Evolutionary conservation across 2,329 filamentous ascomycete genomes (phyloP), one percentile per base, ranked within the genome.

Genomic region (Stachybotrys chlorohalonatus): DNA sequence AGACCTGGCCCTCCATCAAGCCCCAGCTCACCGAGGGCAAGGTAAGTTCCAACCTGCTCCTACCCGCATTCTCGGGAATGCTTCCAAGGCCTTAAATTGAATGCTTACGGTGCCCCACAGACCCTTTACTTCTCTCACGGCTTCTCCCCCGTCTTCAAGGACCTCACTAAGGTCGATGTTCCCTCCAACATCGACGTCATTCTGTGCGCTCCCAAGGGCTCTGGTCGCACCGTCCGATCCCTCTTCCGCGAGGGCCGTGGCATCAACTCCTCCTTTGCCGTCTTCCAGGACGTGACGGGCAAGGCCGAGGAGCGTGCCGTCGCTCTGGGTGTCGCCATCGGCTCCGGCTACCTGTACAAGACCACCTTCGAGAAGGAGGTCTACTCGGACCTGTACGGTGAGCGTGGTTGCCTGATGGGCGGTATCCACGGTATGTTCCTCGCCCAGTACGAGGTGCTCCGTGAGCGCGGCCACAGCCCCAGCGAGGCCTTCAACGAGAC

Each of bases 361-460:
- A 99, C 94, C 72, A 99, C 94, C 73, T 99, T 99, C 72, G 88
- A 99, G 85, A 99, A 99, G 88, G 94, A 99, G 82, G 94, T 99
- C 73, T 96, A 95, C 89, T 96, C 91, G 60, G 94, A 97, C 79
- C 87, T 99, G 65, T 99, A 99, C 83, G 94, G 94, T 77, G 94
- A 99, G 88, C 92, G 94, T 80, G 94, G 94, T 73, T 99, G 94
- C 86, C 82, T 99, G 70, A 99, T 99, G 94, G 94, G 94, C 68
- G 94, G 94, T 77, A 99, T 99, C 78, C 94, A 99, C 85, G 94
- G 94, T 74, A 99, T 99, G 94, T 99, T 99, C 89, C 90, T 99
- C 65, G 94, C 94, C 59, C 94, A 99, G 82, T 99, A 99, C 84
- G 94, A 99, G 84, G 94, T 99, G 65, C 92, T 99, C 77, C 92